Base-by-base conservation (phyloP, 352 stramenopile genomes). In the Globisporangium carolinianum region DNA sequence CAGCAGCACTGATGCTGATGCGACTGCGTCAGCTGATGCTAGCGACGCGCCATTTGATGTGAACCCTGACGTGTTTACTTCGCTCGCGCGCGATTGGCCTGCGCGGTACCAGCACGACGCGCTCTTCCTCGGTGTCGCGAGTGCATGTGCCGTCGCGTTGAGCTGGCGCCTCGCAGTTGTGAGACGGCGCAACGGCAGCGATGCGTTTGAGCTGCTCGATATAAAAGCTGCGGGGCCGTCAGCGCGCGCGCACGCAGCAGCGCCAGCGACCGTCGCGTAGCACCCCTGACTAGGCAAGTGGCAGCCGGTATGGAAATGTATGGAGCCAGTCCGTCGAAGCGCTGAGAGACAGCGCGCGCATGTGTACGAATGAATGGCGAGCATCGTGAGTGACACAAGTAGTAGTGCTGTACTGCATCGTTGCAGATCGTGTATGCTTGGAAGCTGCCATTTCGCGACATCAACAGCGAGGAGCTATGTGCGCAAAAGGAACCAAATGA, bases 181-280 rank as follows among this genome's bases (percentile, higher is more conserved):
- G 11, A 32, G 24, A 3, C 24, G 49, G 15, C 36, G 50, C 15
- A 50, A 56, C 12, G 57, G 24, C 38, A 37, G 10, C 12, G 57
- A 58, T 38, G 57, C 50, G 42, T 63, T 63, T 53, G 57, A 63
- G 35, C 50, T 63, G 5, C 35, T 63, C 6, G 50, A 58, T 15
- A n/a, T 57, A 8, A 63, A 63, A 24, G 46, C 55, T 6, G 46
- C 5, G 39, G 7, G 39, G 39, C 39, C 7, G 7, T 43, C 39
- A 43, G 1, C 39, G 39, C 39, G 39, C 39, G 11, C 39, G 24
- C 24, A 32, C 24, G 24, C 39, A 12, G 7, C 39, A 43, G 39
- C 39, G 39, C 39, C 39, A 43, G 39, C 39, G 39, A 1, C 11
- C 39, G 39, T 43, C 39, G 39, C 39, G 11, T 43, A 43, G 39